Percentiles rank a stretch among this genome's conserved stretches.
phyloP scores from a whole-genome alignment of 129 eudicot species.

The Scalesia atractyloides region DNA sequence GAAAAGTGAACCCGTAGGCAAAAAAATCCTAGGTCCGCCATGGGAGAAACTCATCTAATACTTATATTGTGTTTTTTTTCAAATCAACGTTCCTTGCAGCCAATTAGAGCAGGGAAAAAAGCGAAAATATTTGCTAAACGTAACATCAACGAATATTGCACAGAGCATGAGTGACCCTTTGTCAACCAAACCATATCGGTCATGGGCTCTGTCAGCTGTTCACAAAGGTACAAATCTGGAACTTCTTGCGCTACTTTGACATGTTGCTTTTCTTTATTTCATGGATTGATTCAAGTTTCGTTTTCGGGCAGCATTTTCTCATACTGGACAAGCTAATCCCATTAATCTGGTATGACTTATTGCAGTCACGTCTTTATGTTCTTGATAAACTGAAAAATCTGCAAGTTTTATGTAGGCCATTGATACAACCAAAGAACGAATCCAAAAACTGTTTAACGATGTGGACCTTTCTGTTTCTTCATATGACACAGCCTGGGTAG shows the following conservation, averaged over 20 bases:
- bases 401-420: constrained; percentile 40
- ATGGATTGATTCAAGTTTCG: constrained; percentile 4
- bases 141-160: constrained; percentile 15
- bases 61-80: no score
- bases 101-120: not conserved
- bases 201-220: constrained; percentile 8
- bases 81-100: not conserved
- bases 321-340: constrained; percentile 24
- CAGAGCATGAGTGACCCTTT: constrained; percentile 18
- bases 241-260: not conserved
- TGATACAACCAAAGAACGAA: constrained; percentile 67
- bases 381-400: no score
- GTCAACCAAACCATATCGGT: constrained; percentile 14
- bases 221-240: constrained; percentile 24
- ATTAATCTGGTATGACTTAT: constrained; percentile 17
- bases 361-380: not conserved
- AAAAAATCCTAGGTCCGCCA: no score
- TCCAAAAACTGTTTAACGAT: constrained; percentile 48
- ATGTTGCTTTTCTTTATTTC: not conserved
- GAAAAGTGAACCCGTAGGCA: no score
- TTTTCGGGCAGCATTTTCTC: constrained; percentile 22
- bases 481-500: constrained; percentile 98
- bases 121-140: not conserved
- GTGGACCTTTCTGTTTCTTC: constrained; percentile 73
- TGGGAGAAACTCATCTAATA: no score